Conservation (phyloP, 2,329 filamentous ascomycete genomes). For the Colletotrichum filicis region DNA sequence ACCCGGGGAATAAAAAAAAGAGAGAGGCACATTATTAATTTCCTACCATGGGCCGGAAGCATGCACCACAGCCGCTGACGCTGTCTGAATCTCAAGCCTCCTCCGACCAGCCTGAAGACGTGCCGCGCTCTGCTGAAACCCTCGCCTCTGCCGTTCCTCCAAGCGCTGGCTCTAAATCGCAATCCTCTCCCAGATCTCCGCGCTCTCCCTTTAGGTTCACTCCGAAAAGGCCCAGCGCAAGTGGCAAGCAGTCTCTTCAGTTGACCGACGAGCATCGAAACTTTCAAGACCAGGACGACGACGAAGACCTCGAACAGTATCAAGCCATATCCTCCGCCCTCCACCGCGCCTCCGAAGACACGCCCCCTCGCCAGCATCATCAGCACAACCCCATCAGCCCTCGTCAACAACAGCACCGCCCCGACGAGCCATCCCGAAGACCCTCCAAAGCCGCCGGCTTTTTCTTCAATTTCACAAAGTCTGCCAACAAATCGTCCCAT, state of each 20-base stretch:
- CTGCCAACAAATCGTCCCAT: slow-evolving; percentile 53
- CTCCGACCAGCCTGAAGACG: slow-evolving; percentile 43
- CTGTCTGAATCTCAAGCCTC: slow-evolving; percentile 54
- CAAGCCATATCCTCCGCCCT: slow-evolving; percentile 42
- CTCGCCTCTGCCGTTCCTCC: slow-evolving; percentile 44
- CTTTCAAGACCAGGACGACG: slow-evolving; percentile 39
- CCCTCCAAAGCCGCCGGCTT: slow-evolving; percentile 58
- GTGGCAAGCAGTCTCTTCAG: slow-evolving; percentile 33
- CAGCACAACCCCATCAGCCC: slow-evolving; percentile 40
- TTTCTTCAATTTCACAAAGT: slow-evolving; percentile 62
- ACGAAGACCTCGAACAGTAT: slow-evolving; percentile 39
- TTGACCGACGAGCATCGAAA: slow-evolving; percentile 34
- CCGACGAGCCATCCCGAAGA: slow-evolving; percentile 46
- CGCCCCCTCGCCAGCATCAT: slow-evolving; percentile 39
- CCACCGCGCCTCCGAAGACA: slow-evolving; percentile 38
- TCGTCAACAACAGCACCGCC: slow-evolving; percentile 37
- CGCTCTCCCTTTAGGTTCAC: slow-evolving; percentile 58
- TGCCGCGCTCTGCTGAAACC: slow-evolving; percentile 45
- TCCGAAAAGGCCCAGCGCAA: slow-evolving; percentile 43
- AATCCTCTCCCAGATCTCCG: slow-evolving; percentile 56
- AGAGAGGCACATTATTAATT: slow-evolving; percentile 28
- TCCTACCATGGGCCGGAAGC: slow-evolving; percentile 65
- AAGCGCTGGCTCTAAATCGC: slow-evolving; percentile 49
- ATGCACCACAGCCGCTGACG: slow-evolving; percentile 67
- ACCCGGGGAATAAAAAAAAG: background rate